Evolutionary conservation across 1,139 yeast genomes (phyloP).

Genomic region (Petasospora rhodanensis): DNA sequence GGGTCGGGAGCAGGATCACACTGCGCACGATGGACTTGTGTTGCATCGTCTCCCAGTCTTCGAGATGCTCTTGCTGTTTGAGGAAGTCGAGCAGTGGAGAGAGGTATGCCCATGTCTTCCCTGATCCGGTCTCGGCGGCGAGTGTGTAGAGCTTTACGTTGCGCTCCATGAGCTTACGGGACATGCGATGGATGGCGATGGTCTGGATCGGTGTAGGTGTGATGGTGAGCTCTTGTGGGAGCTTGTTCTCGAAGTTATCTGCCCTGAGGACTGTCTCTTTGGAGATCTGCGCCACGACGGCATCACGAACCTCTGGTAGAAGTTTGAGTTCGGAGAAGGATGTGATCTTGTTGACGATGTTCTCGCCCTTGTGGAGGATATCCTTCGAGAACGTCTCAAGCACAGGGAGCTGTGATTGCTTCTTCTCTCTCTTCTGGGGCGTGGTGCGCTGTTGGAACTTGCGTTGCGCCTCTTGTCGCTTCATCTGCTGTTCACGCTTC

Average conservation of each 20-base stretch:
- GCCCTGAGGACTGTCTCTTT: constrained; percentile 32
- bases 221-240: constrained; percentile 25
- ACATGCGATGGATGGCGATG: constrained; percentile 48
- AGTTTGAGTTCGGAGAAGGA: constrained; percentile 63
- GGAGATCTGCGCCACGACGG: constrained; percentile 56
- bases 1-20: constrained; percentile 79
- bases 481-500: constrained; percentile 3
- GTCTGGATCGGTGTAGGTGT: constrained; percentile 64
- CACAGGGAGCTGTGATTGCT: constrained; percentile 28
- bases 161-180: constrained; percentile 32
- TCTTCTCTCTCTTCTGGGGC: constrained; percentile 1
- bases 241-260: constrained; percentile 18
- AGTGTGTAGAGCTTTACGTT: constrained; percentile 64
- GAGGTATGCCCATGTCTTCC: constrained; percentile 90
- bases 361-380: constrained; percentile 30
- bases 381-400: constrained; percentile 29
- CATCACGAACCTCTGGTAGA: constrained; percentile 61
- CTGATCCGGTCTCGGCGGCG: constrained; percentile 98
- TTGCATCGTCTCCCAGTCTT: constrained; percentile 30
- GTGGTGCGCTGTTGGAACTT: constrained; percentile 2
- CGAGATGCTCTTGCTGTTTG: constrained; percentile 51
- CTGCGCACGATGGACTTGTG: constrained; percentile 52
- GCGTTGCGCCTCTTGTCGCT: constrained; percentile 3
- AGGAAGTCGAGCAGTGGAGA: constrained; percentile 69
- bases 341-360: constrained; percentile 45